Percentiles rank a stretch among this genome's conserved stretches.
Conservation (phyloP, 2,329 filamentous ascomycete species). For the Epichloe uncinata region DNA sequence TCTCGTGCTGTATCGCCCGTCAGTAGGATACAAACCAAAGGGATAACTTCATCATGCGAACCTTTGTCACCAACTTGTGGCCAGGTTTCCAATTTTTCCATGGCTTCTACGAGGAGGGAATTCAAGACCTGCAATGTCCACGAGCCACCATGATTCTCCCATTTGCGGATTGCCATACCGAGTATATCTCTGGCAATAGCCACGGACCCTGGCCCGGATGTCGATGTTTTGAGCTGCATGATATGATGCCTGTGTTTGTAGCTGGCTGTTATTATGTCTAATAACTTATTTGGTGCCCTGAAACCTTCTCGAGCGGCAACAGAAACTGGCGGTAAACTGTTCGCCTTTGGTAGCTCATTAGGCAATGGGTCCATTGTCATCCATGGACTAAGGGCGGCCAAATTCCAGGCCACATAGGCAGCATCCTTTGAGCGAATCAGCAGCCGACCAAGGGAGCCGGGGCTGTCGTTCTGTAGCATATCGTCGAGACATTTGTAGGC, state of each 20-base stretch:
- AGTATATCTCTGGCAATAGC: constrained; percentile 46
- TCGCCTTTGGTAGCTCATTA: constrained; percentile 32
- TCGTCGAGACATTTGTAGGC: constrained; percentile 51
- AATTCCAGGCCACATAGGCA: constrained; percentile 61
- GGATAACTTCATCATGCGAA: constrained; percentile 10
- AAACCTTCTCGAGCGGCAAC: constrained; percentile 61
- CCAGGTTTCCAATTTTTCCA: constrained; percentile 25
- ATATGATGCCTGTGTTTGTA: constrained; percentile 52
- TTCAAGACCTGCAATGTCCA: constrained; percentile 63
- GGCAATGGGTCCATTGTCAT: constrained; percentile 32
- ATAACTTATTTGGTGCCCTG: constrained; percentile 64
- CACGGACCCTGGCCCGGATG: constrained; percentile 30
- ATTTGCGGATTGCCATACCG: constrained; percentile 61
- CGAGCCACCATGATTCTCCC: constrained; percentile 47
- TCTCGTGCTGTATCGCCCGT: constrained; percentile 24
- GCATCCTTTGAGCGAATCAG: constrained; percentile 53
- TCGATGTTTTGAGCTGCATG: constrained; percentile 42
- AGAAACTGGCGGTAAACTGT: constrained; percentile 33
- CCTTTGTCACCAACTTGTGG: constrained; percentile 15
- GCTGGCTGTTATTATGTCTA: constrained; percentile 51
- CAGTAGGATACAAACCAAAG: background rate
- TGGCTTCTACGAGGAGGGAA: constrained; percentile 51
- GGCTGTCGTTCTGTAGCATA: constrained; percentile 30
- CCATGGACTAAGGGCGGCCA: constrained; percentile 67
- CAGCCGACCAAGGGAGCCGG: constrained; percentile 34